These are phyloP conservation scores for Fraxinus platypoda DNA, from an alignment of 305 asterid genomes.

Conservation along the genomic window DNA sequence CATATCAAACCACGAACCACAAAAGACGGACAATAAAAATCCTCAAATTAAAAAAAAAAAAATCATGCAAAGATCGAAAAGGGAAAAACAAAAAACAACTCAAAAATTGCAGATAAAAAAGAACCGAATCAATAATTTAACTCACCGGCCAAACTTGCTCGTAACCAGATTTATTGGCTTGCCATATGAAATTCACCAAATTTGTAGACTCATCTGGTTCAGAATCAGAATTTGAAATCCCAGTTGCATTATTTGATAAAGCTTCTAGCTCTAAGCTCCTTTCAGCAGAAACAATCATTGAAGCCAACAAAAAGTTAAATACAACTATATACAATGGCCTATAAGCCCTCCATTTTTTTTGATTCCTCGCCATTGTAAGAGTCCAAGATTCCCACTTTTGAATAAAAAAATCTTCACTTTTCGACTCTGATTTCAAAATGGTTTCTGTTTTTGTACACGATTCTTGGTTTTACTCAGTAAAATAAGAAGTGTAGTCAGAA, in stretches of 20 bases:
- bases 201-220: conserved; percentile 36
- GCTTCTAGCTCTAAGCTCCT: conserved; percentile 48
- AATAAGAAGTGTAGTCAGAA: background rate
- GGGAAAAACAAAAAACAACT: background rate
- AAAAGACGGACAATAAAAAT: conserved; percentile 9
- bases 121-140: conserved; percentile 5
- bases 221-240: conserved; percentile 18
- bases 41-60: background rate
- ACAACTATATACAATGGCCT: conserved; percentile 53
- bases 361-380: conserved; percentile 49
- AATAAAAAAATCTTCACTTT: conserved; percentile 1
- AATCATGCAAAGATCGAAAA: background rate
- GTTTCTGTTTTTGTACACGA: background rate
- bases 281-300: conserved; percentile 80
- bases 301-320: conserved; percentile 72
- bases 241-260: conserved; percentile 33
- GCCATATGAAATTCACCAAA: conserved; percentile 66
- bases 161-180: conserved; percentile 63
- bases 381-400: conserved; percentile 29
- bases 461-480: background rate
- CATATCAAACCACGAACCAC: background rate
- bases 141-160: conserved; percentile 97
- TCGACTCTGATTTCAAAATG: conserved; percentile 1
- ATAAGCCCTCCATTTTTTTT: conserved; percentile 52
- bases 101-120: background rate